Evolutionary conservation across 257 asterid genomes (phyloP).

Genomic region (Jaltomata sinuosa): DNA sequence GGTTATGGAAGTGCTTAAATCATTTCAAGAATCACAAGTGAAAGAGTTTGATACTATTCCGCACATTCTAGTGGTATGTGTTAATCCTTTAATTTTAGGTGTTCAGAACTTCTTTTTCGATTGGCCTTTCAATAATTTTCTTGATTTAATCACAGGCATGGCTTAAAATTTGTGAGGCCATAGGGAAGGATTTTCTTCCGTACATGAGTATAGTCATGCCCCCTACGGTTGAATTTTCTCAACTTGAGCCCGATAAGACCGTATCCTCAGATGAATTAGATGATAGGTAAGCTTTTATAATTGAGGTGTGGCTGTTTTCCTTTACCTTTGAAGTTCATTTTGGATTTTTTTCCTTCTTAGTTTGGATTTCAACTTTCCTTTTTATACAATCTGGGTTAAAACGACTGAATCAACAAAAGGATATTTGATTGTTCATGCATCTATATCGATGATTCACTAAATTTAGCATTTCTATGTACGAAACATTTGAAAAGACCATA

Average conservation of each 20-base stretch:
- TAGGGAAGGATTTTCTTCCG: background rate
- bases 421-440: no score
- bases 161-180: background rate
- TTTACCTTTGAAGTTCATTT: background rate
- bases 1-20: slow-evolving; percentile 91
- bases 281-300: background rate
- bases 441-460: no score
- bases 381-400: no score
- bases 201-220: no score
- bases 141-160: background rate
- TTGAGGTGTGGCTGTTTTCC: background rate
- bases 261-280: no score
- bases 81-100: background rate
- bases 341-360: background rate
- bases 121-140: background rate
- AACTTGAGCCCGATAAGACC: background rate
- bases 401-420: no score
- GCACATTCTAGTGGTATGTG: slow-evolving; percentile 55
- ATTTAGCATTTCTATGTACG: no score
- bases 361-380: background rate
- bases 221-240: background rate
- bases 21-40: slow-evolving; percentile 78
- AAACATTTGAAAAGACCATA: no score
- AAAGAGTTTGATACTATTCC: slow-evolving; percentile 69
- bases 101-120: background rate